A percentile compares a stretch with the other conserved stretches of the same genome.
Evolutionary conservation across 768 basidiomycete species (phyloP).

Genomic region (Mycena maculata): DNA sequence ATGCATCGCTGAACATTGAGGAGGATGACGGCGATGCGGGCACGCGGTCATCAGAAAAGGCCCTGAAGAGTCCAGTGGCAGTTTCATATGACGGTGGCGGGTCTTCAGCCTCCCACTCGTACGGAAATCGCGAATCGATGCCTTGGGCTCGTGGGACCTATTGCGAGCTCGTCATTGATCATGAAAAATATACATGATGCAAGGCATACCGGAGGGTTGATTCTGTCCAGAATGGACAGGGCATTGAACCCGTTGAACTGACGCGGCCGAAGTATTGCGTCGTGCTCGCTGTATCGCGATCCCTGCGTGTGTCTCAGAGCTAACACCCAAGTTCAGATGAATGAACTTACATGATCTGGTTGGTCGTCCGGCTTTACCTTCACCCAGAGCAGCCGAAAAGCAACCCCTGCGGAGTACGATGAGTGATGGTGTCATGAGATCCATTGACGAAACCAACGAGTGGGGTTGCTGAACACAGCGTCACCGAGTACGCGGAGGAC

Average conservation of each 20-base stretch:
- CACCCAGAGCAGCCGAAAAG: slow-evolving; percentile 24
- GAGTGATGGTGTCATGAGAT: not conserved
- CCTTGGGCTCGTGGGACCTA: not conserved
- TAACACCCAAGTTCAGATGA: not conserved
- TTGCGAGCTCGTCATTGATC: not conserved
- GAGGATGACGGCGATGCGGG: not conserved
- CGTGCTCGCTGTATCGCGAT: slow-evolving; percentile 22
- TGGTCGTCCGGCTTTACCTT: slow-evolving; percentile 17
- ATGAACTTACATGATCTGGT: slow-evolving; percentile 9
- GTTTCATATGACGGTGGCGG: slow-evolving; percentile 33
- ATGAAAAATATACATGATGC: too few relatives aligned
- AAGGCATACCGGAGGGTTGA: slow-evolving; percentile 9
- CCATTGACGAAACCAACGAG: slow-evolving; percentile 4
- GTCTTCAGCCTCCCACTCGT: slow-evolving; percentile 24
- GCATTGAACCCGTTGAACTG: not conserved
- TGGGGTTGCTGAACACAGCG: slow-evolving; percentile 27
- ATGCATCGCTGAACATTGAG: not conserved
- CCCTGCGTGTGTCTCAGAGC: slow-evolving; percentile 8
- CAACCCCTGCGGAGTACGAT: not conserved
- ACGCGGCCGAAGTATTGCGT: slow-evolving; percentile 17
- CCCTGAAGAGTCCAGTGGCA: slow-evolving; percentile 8
- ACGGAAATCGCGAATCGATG: slow-evolving; percentile 21
- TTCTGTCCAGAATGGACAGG: slow-evolving; percentile 15
- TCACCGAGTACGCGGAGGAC: slow-evolving; percentile 30
- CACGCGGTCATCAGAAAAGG: not conserved